phyloP scores from a whole-genome alignment of 345 rosid species.

The Gossypioides kirkii region DNA sequence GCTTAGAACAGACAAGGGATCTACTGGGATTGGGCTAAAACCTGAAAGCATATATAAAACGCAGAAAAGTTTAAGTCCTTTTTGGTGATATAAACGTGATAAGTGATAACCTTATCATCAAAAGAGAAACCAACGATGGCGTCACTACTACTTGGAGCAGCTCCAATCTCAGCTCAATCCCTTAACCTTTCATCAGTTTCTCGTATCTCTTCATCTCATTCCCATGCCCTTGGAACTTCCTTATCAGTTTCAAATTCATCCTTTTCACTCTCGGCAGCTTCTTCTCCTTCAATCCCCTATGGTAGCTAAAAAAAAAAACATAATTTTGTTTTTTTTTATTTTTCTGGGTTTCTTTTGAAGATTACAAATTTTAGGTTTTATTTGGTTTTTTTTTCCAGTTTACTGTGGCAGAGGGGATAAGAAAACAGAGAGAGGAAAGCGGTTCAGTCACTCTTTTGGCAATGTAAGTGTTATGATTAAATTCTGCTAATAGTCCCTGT shows the following conservation, averaged over 20 bases:
- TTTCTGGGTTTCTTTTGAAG: neutral
- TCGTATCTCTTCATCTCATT: conserved; percentile 45
- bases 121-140: conserved; percentile 35
- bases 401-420: conserved; percentile 84
- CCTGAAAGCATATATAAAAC: neutral
- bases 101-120: conserved; percentile 8
- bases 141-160: conserved; percentile 44
- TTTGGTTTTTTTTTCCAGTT: conserved; percentile 29
- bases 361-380: neutral
- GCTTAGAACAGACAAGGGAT: neutral
- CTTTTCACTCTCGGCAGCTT: conserved; percentile 28
- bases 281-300: conserved; percentile 28
- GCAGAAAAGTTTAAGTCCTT: neutral
- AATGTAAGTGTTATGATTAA: conserved; percentile 43
- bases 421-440: conserved; percentile 86
- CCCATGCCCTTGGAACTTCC: conserved; percentile 39
- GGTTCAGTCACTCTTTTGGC: conserved; percentile 87
- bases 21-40: neutral
- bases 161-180: conserved; percentile 27
- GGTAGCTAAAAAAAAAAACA: conserved; percentile 19
- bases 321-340: neutral
- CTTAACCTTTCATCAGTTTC: conserved; percentile 12
- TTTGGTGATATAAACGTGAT: neutral
- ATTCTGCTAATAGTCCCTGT: no score
- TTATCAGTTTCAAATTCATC: conserved; percentile 27